These are phyloP conservation scores for Ascobolus immersus DNA, from an alignment of 495 filamentous ascomycete species.

Conservation along the genomic window DNA sequence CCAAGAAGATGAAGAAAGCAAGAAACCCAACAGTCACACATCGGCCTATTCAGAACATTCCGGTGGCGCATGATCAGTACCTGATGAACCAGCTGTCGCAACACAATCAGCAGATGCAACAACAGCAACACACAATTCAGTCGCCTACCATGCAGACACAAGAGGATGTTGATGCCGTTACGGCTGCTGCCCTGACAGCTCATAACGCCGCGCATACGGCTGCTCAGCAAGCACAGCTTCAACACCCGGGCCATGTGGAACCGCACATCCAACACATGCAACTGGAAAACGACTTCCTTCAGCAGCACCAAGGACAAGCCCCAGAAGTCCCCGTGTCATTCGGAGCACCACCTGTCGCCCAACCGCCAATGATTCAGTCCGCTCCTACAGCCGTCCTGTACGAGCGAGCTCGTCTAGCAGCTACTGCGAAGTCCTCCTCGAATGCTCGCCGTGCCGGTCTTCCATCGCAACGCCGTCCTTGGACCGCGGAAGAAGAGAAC, in stretches of 20 bases:
- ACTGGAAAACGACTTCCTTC: conserved; percentile 13
- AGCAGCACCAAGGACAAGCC: conserved; percentile 12
- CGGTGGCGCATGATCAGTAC: conserved; percentile 10
- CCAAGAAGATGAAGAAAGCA: conserved; percentile 19
- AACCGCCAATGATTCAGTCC: conserved; percentile 29
- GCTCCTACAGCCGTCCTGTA: conserved; percentile 57
- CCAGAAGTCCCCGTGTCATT: conserved; percentile 11
- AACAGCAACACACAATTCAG: conserved; percentile 5
- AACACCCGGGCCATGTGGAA: conserved; percentile 14
- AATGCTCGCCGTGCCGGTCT: conserved; percentile 46
- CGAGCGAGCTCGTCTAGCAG: conserved; percentile 56
- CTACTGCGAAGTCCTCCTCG: conserved; percentile 52
- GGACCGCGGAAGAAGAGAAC: conserved; percentile 76
- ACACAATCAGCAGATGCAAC: conserved; percentile 10
- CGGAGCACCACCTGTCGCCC: conserved; percentile 12
- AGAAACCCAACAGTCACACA: neutral
- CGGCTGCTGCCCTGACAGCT: conserved; percentile 18
- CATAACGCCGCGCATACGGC: conserved; percentile 22
- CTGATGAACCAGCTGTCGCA: conserved; percentile 16
- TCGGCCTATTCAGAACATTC: neutral
- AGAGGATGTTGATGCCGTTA: conserved; percentile 8
- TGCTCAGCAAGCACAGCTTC: conserved; percentile 16
- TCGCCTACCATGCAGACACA: conserved; percentile 6
- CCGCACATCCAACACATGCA: conserved; percentile 8
- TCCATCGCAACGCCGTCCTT: conserved; percentile 65